Evolutionary conservation across 441 rosid genomes (phyloP), one percentile per base, ranked within the genome.

Genomic region (Francoa sonchifolia): DNA sequence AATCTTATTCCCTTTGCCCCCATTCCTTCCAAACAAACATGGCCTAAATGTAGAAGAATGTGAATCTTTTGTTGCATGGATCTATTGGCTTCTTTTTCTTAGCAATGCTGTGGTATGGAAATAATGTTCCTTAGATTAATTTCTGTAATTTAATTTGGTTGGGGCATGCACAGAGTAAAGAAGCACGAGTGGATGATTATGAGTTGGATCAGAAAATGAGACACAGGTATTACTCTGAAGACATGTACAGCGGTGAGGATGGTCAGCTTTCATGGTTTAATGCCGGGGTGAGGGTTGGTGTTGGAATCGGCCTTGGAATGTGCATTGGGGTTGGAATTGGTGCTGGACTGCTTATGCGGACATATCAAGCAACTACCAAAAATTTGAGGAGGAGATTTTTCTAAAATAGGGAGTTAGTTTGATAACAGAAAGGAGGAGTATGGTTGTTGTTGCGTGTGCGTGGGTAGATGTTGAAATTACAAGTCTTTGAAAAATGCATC

Each of bases 261-360:
- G 96, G 98, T 13, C 76, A 89, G 32, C 94, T 89, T 16, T 56
- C 98, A 14, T 89, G 94, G 98, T 85, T 85, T 51, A 89, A 89
- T 47, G 88, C 98, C 30, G 98, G 98, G n/a, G 98, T 89, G 26
- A 69, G 97, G 66, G 97, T 88, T 27, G 97, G 97, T 50, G 95
- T 88, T 22, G 97, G 97, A 50, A 84, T 89, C 60, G 96, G 98
- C 49, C 94, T 89, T 7, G 96, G 98, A 18, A 79, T 82, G 94
- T 89, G 98, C 45, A 56, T 89, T 11, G 98, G 98, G 29, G 58
- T 85, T 5, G 98, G 98, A 37, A 68, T 89, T 51, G 98, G 98
- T 22, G 94, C 79, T 48, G 98, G 98, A 30, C 57, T 89, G 49
- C 83, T 89, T 18, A 77, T 89, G 92, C 94, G 92, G 3, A 77